Base-by-base conservation (phyloP, 2,329 filamentous ascomycete genomes). In the Claviceps sp. region DNA sequence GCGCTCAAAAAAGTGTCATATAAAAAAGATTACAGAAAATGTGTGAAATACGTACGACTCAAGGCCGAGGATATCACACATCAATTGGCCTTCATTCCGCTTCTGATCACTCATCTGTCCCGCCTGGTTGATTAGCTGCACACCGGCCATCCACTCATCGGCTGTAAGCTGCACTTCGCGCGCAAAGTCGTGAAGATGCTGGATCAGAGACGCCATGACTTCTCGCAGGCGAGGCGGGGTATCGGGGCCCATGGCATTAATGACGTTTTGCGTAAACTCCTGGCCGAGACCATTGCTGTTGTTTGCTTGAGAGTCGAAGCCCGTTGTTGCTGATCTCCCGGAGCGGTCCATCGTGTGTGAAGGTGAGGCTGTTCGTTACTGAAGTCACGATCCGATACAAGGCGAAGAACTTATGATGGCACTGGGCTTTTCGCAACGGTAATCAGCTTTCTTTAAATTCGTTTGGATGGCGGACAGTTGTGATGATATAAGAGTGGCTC, bases 111-210 rank as follows among this genome's bases (percentile, higher is more conserved):
- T 84, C 69, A 85, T 82, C 69, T 85, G 78, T 57, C 85, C 85
- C 48, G 85, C 78, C 59, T 76, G 74, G 58, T 72, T 73, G 56
- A 68, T 81, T 71, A 65, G 71, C 56, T 67, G 74, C 34, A 88
- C 80, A 47, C 82, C 87, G 8, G 77, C 70, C 69, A 86, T 77
- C 86, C 85, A 90, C 71, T 93, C 87, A 52, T 85, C 84, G n/a
- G 80, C 75, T 7, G 85, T 90, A 53, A 93, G 78, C 64, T 89
- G 79, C 56, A 86, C 81, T 65, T 93, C 86, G 47, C 86, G 82
- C 41, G 83, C 81, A 66, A 91, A 91, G 68, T 88, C 86, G 69
- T 93, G 87, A 52, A 91, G 73, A 69, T 91, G 86, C 52, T 73
- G 74, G 63, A 90, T 82, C 55, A 90, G 70, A 34, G 78, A 76